These are phyloP conservation scores for Aspergillus ustus DNA, from an alignment of 2,329 filamentous ascomycete species.

Conservation along the genomic window DNA sequence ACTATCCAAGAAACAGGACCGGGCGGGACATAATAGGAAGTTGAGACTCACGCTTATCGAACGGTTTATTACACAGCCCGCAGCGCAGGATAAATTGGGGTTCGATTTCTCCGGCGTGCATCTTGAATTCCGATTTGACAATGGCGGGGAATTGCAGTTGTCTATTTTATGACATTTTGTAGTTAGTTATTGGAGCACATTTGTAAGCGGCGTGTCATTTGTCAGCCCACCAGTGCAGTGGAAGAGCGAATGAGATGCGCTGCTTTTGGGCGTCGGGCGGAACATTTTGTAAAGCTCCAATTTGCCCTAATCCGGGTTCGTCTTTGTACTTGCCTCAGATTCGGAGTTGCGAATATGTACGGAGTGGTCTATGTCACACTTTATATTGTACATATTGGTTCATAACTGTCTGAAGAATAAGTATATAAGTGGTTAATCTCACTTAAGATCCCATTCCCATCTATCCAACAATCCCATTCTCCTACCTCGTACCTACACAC, in stretches of 20 bases:
- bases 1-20: background rate
- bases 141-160: background rate
- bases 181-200: background rate
- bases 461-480: background rate
- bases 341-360: background rate
- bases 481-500: background rate
- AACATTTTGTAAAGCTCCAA: conserved; percentile 9
- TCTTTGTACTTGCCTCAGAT: background rate
- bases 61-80: conserved; percentile 9
- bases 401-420: background rate
- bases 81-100: conserved; percentile 1
- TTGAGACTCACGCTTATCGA: background rate
- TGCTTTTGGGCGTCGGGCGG: background rate
- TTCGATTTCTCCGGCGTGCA: background rate
- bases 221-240: background rate
- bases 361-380: background rate
- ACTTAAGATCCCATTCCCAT: background rate
- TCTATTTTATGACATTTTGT: background rate
- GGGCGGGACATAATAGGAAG: background rate
- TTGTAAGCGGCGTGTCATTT: background rate
- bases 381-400: background rate
- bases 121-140: background rate
- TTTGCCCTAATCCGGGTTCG: background rate
- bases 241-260: background rate
- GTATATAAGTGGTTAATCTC: background rate